Evolutionary conservation across 2,329 filamentous ascomycete genomes (phyloP).

Genomic region (Davidsoniella virescens): DNA sequence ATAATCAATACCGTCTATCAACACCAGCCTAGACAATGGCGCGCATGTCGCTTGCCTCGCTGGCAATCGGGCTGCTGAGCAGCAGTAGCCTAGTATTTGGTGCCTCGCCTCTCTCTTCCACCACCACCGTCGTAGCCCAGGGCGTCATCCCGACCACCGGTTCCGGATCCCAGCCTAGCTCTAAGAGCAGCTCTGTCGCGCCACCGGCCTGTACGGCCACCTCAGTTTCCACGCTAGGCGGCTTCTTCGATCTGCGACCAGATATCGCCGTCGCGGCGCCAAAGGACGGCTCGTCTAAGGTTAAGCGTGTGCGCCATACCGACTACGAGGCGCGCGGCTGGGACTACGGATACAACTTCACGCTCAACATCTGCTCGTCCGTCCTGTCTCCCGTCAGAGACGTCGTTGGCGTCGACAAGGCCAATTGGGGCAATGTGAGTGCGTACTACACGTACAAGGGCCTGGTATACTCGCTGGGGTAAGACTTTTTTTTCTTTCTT

Average conservation of each 20-base stretch:
- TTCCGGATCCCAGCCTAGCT: not conserved
- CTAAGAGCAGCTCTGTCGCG: constrained; percentile 13
- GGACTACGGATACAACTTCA: constrained; percentile 70
- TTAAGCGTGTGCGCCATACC: constrained; percentile 23
- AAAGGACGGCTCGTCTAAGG: constrained; percentile 29
- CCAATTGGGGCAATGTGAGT: constrained; percentile 55
- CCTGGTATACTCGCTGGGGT: constrained; percentile 61
- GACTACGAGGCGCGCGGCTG: constrained; percentile 53
- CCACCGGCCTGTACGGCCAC: constrained; percentile 38
- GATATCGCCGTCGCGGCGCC: constrained; percentile 30
- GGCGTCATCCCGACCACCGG: constrained; percentile 25
- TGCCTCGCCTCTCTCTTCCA: constrained; percentile 17
- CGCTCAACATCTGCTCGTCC: constrained; percentile 63
- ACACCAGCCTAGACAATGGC: constrained; percentile 1
- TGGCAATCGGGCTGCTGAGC: constrained; percentile 15
- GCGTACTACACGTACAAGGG: constrained; percentile 55
- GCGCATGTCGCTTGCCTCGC: constrained; percentile 1
- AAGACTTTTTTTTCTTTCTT: constrained; percentile 20
- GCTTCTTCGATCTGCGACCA: constrained; percentile 42
- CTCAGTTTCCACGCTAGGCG: constrained; percentile 36
- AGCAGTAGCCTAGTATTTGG: constrained; percentile 20
- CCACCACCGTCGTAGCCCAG: constrained; percentile 18
- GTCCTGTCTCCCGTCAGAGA: constrained; percentile 51
- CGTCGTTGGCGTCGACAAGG: constrained; percentile 47
- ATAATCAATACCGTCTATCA: no score